These are phyloP conservation scores for Melaleuca quinquenervia DNA, from an alignment of 345 rosid species.

Conservation along the genomic window DNA sequence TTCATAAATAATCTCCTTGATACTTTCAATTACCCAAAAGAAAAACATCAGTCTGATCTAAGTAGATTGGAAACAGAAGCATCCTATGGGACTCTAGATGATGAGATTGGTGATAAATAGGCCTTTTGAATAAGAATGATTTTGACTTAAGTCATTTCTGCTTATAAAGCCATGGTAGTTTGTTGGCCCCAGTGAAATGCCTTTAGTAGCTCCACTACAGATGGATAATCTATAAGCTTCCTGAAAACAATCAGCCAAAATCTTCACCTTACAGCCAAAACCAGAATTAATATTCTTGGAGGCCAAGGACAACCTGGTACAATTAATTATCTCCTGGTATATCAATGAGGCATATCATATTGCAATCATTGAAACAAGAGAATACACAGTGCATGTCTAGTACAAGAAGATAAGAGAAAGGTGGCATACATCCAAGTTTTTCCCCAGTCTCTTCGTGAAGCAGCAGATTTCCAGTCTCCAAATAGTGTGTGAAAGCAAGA, in stretches of 20 bases:
- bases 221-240: background rate
- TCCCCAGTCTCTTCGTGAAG: constrained; percentile 62
- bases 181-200: background rate
- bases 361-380: background rate
- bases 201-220: no score
- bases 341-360: background rate
- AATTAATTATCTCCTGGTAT: background rate
- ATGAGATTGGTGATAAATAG: background rate
- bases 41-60: background rate
- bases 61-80: background rate
- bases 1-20: background rate
- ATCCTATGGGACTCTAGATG: background rate
- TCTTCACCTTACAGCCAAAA: background rate
- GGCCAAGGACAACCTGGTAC: background rate
- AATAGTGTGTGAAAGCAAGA: constrained; percentile 89
- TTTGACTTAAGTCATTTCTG: no score
- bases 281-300: background rate
- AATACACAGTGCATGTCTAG: background rate
- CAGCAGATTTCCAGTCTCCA: constrained; percentile 75
- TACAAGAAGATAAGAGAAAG: background rate
- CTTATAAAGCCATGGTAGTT: no score
- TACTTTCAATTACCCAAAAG: background rate
- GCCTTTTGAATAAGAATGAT: no score
- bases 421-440: constrained; percentile 71
- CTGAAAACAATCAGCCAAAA: background rate